Percentiles rank a stretch among this genome's conserved stretches.
Conservation (phyloP, 768 basidiomycete genomes). For the Scleroderma citrinum region DNA sequence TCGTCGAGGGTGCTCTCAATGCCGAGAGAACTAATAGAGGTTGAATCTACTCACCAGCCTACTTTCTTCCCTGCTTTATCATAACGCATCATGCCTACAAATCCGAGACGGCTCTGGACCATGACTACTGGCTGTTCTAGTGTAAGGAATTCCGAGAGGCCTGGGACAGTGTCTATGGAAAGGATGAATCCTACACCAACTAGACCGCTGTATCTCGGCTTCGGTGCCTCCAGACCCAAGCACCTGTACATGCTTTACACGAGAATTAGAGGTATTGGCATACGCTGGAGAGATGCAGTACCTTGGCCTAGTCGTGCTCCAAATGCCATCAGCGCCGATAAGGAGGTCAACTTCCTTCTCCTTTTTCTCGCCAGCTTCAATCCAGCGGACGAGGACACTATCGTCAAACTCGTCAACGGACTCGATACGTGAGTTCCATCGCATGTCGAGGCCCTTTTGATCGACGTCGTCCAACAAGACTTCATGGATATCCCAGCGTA, state of each 20-base stretch:
- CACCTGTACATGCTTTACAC: conserved; percentile 17
- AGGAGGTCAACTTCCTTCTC: conserved; percentile 26
- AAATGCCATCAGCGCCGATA: conserved; percentile 28
- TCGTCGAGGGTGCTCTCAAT: too few species aligned
- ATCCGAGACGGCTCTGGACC: conserved; percentile 23
- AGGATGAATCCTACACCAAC: conserved; percentile 19
- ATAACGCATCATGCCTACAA: conserved; percentile 23
- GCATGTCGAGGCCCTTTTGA: conserved; percentile 11
- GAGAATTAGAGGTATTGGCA: neutral
- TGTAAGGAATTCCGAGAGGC: conserved; percentile 15
- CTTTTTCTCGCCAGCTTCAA: conserved; percentile 12
- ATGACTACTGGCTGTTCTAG: conserved; percentile 22
- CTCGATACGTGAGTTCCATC: conserved; percentile 19
- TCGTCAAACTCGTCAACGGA: conserved; percentile 19
- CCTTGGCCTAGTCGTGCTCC: conserved; percentile 24
- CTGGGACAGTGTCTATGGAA: conserved; percentile 14
- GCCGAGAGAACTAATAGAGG: neutral
- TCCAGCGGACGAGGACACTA: conserved; percentile 23
- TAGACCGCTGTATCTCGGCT: conserved; percentile 25
- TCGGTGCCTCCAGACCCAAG: conserved; percentile 13
- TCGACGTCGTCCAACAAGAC: conserved; percentile 26
- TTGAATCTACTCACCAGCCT: conserved; percentile 15
- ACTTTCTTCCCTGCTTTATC: conserved; percentile 20
- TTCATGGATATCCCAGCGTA: conserved; percentile 27
- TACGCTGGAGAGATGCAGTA: neutral